Percentiles rank a stretch among this genome's conserved stretches.
phyloP scores from a whole-genome alignment of 148 eudicot species.

The Simmondsia chinensis region DNA sequence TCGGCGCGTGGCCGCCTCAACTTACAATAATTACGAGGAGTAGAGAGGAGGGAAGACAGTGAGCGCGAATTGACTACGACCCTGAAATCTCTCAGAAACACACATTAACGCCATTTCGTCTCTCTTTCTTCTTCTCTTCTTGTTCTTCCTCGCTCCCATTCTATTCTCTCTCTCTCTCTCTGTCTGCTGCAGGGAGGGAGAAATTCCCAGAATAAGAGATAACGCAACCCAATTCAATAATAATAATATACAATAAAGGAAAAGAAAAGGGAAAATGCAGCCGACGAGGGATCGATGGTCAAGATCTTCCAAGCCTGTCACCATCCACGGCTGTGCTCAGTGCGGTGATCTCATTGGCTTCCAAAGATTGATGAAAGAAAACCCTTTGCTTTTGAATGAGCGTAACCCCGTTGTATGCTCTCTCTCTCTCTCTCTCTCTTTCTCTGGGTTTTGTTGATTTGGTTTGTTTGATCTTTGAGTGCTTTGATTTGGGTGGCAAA shows the following conservation, averaged over 20 bases:
- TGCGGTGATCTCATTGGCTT: constrained; percentile 63
- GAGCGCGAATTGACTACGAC: too few species aligned
- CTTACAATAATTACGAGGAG: too few species aligned
- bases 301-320: constrained; percentile 54
- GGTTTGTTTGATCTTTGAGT: background rate
- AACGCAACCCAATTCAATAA: too few species aligned
- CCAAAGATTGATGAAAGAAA: constrained; percentile 47
- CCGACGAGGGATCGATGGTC: constrained; percentile 39
- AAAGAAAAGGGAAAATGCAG: constrained; percentile 32
- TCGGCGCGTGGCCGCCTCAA: too few species aligned
- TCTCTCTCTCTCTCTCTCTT: constrained; percentile 4
- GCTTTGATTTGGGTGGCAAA: background rate
- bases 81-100: too few species aligned
- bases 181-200: background rate
- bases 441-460: background rate
- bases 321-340: constrained; percentile 76
- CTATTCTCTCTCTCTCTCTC: background rate
- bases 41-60: too few species aligned
- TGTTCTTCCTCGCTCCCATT: background rate
- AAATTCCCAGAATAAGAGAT: too few species aligned
- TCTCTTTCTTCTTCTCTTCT: constrained; percentile 5
- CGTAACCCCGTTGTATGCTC: constrained; percentile 78
- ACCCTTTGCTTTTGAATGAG: constrained; percentile 76
- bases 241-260: too few species aligned
- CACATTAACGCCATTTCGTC: too few species aligned